phyloP scores from a whole-genome alignment of 169 alveolate species.

The Nephromyces sp. region DNA sequence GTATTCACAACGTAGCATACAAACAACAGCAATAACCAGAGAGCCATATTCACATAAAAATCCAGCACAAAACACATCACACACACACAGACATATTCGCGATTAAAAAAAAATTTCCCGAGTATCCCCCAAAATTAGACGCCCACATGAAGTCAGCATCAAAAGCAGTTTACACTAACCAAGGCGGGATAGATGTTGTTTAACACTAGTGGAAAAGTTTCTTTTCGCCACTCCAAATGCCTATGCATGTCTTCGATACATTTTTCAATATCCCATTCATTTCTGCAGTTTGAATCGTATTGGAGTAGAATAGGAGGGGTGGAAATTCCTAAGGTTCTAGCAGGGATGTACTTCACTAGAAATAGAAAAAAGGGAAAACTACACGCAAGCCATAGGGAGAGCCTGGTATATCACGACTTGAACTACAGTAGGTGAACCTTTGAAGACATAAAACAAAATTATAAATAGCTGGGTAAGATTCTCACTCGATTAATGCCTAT shows the following conservation, averaged over 20 bases:
- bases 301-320: background rate
- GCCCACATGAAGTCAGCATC: background rate
- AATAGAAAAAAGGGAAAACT: background rate
- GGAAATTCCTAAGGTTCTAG: background rate
- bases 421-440: background rate
- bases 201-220: conserved; percentile 25
- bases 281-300: no score
- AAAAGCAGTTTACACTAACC: conserved; percentile 19
- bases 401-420: background rate
- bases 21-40: no score
- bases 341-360: background rate
- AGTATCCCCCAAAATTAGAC: background rate
- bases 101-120: background rate
- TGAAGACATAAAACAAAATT: background rate
- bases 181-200: conserved; percentile 29
- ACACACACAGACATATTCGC: no score
- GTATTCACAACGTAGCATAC: no score
- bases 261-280: conserved; percentile 42
- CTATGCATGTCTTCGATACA: conserved; percentile 44
- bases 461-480: background rate
- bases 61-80: no score
- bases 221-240: conserved; percentile 44
- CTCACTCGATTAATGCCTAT: no score
- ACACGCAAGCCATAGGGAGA: background rate
- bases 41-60: no score